Base-by-base conservation (phyloP, 2,329 filamentous ascomycete species). In the Seiridium unicorne region DNA sequence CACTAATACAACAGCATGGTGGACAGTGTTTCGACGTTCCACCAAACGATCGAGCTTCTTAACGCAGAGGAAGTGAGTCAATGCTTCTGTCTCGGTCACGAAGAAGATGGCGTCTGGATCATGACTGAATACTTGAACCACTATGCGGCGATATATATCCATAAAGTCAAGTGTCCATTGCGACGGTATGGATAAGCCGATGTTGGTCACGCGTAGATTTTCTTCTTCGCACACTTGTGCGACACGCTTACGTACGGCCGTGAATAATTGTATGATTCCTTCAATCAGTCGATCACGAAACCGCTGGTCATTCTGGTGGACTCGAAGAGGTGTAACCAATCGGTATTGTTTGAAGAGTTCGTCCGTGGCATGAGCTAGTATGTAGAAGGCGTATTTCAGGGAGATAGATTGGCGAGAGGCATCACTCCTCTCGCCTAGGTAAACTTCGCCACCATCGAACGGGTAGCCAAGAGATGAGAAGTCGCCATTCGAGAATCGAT, bases 391-490 rank as follows among this genome's bases (percentile, higher is more conserved):
- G 35, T 63, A 65, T 13, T 58, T 61, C 48, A 47, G 53, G 18
- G 53, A 66, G 6, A 55, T 61, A 38, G 46, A 57, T 8, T 53
- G 34, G 3, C 59, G 61, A 18, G 31, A 34, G 1, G 56, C 48
- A 48, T 63, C 55, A 34, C 26, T 13, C 1, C 51, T 34, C 11
- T 67, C 60, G n/a, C 55, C 59, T 3, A 60, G 51, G 55, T 65
- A 67, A 2, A 62, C 55, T 0, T 51, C 48, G 11, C 48, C 51
- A 3, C 38, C 57, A 5, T 66, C 65, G 54, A 66, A 66, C 26
- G 64, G 65, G 44, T 64, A 64, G 32, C 60, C 59, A 4, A 36
- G 44, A 2, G 65, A 65, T 2, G 65, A 66, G n/a, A 66, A 60
- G 51, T 66, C 60, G n/a, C 64, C 61, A 1, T 31, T 38, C 9